phyloP scores from a whole-genome alignment of 768 basidiomycete species.

The Tulasnella sp. region DNA sequence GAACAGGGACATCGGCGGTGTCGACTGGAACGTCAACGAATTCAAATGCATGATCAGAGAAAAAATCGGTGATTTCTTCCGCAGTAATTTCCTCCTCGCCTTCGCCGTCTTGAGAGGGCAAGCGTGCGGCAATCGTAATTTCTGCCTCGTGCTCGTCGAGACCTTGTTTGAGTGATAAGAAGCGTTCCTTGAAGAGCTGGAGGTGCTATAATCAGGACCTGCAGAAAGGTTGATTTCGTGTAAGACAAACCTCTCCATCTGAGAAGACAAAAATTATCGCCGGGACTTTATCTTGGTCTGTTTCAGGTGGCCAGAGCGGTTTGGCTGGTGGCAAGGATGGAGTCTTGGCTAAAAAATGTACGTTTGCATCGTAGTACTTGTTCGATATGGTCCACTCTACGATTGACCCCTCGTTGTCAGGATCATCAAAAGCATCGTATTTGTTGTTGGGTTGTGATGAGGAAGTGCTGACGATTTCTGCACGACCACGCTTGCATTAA shows the following conservation, averaged over 20 bases:
- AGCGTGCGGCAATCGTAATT: conserved; percentile 64
- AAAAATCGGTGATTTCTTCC: conserved; percentile 56
- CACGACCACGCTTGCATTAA: not conserved
- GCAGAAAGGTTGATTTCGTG: conserved; percentile 20
- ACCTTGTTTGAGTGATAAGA: conserved; percentile 47
- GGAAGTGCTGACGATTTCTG: conserved; percentile 6
- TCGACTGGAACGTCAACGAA: conserved; percentile 55
- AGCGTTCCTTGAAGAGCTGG: conserved; percentile 54
- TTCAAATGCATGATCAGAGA: conserved; percentile 71
- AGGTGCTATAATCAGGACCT: conserved; percentile 8
- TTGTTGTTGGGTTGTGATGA: not conserved
- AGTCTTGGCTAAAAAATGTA: conserved; percentile 50
- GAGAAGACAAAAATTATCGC: conserved; percentile 73
- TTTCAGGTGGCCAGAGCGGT: conserved; percentile 47
- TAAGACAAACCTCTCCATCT: conserved; percentile 53
- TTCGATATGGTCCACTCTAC: conserved; percentile 75
- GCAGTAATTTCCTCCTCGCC: conserved; percentile 40
- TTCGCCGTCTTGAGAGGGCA: conserved; percentile 40
- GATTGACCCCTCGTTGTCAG: conserved; percentile 18
- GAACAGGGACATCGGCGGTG: conserved; percentile 31
- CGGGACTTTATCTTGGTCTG: conserved; percentile 50
- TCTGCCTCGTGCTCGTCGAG: conserved; percentile 54
- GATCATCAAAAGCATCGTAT: conserved; percentile 10
- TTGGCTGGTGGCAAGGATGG: conserved; percentile 18
- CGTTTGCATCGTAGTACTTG: conserved; percentile 75